phyloP scores from a whole-genome alignment of 345 rosid species.

The Ricinus communis region DNA sequence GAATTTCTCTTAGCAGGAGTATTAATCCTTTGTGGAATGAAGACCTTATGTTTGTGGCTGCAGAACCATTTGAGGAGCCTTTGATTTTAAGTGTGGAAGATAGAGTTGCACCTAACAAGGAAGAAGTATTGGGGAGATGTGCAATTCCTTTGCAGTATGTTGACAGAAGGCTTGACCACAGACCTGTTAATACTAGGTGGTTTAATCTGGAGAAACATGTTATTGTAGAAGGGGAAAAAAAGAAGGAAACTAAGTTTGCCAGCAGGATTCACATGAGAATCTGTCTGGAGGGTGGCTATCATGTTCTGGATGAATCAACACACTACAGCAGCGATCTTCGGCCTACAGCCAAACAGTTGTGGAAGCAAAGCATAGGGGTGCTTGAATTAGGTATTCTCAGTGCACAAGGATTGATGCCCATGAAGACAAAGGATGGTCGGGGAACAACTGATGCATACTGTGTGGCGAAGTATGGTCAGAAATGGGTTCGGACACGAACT shows the following conservation, averaged over 20 bases:
- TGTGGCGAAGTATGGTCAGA: constrained; percentile 94
- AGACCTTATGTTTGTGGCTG: constrained; percentile 85
- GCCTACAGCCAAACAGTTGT: constrained; percentile 77
- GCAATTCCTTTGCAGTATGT: constrained; percentile 47
- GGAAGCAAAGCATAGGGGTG: constrained; percentile 71
- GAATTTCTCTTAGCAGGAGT: constrained; percentile 45
- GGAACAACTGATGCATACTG: constrained; percentile 82
- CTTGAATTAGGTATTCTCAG: constrained; percentile 87
- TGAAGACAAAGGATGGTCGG: constrained; percentile 82
- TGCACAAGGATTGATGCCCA: constrained; percentile 75
- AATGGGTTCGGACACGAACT: constrained; percentile 95
- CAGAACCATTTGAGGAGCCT: constrained; percentile 88
- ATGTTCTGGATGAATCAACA: constrained; percentile 92
- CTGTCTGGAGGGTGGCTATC: constrained; percentile 87
- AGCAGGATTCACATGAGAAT: constrained; percentile 68
- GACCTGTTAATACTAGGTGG: constrained; percentile 73
- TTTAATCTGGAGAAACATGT: constrained; percentile 57
- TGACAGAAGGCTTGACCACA: constrained; percentile 56
- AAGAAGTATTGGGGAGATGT: constrained; percentile 65
- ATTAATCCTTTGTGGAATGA: constrained; percentile 77
- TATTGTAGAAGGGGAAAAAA: constrained; percentile 53
- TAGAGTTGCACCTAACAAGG: constrained; percentile 69
- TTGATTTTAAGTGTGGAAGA: constrained; percentile 68
- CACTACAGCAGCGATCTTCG: constrained; percentile 94
- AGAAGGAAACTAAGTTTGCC: constrained; percentile 79